Percentiles rank a stretch among this genome's conserved stretches.
Evolutionary conservation across 2,329 filamentous ascomycete species (phyloP).

Genomic region (Drechslerella coelobrocha): DNA sequence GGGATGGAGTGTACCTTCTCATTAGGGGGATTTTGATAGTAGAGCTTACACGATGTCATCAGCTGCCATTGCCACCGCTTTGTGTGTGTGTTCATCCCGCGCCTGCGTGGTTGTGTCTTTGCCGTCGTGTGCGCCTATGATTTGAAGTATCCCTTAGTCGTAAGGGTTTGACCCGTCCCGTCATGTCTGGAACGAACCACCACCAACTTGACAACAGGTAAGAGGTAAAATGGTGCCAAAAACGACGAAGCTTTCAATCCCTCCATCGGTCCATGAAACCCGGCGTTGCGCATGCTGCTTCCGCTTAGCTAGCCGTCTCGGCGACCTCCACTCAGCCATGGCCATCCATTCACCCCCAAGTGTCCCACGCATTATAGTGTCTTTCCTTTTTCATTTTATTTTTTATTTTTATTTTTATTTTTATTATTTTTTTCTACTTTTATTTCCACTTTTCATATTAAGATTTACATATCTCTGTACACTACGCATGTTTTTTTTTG

Average conservation of each 20-base stretch:
- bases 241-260: slow-evolving; percentile 20
- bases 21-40: slow-evolving; percentile 50
- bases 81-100: slow-evolving; percentile 52
- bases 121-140: slow-evolving; percentile 51
- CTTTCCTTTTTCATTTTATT: slow-evolving; percentile 26
- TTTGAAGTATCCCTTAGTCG: slow-evolving; percentile 48
- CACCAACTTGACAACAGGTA: slow-evolving; percentile 35
- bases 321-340: slow-evolving; percentile 46
- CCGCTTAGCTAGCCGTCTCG: slow-evolving; percentile 47
- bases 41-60: slow-evolving; percentile 51
- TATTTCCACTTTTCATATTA: not conserved
- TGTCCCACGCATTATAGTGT: slow-evolving; percentile 47
- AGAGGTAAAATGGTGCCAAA: slow-evolving; percentile 19
- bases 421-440: slow-evolving; percentile 7
- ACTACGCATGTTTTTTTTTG: slow-evolving; percentile 17
- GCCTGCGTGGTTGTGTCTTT: slow-evolving; percentile 51
- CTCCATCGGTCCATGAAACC: slow-evolving; percentile 32
- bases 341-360: slow-evolving; percentile 47
- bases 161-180: slow-evolving; percentile 48
- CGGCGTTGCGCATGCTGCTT: slow-evolving; percentile 30
- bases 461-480: slow-evolving; percentile 31
- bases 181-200: slow-evolving; percentile 41
- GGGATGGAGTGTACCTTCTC: slow-evolving; percentile 51
- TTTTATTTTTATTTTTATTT: slow-evolving; percentile 15
- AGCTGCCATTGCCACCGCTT: slow-evolving; percentile 49